These are phyloP conservation scores for Zasmidium cellare DNA, from an alignment of 2,329 filamentous ascomycete species.

Conservation along the genomic window DNA sequence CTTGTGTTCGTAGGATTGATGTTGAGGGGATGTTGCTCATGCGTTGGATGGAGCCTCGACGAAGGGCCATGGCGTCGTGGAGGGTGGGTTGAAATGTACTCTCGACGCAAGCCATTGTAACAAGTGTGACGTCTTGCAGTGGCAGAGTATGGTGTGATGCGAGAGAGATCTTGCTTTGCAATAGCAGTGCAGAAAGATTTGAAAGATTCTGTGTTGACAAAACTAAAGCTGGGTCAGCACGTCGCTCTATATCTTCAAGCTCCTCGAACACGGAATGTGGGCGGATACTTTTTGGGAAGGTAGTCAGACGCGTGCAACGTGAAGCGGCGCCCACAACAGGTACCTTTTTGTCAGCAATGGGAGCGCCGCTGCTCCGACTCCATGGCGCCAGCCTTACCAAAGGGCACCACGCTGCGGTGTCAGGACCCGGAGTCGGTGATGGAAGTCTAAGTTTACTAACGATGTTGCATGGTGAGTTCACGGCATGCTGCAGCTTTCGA, in stretches of 20 bases:
- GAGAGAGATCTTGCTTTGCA: background rate
- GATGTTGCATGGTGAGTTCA: background rate
- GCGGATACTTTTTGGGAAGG: constrained; percentile 3
- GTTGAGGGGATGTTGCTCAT: constrained; percentile 3
- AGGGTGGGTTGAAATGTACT: background rate
- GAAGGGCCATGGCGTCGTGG: constrained; percentile 3
- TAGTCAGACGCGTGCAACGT: background rate
- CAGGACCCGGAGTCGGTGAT: constrained; percentile 1
- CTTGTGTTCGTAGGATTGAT: background rate
- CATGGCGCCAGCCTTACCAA: background rate
- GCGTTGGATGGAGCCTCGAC: background rate
- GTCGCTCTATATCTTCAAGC: background rate
- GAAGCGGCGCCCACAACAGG: too few species aligned
- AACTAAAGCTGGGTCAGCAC: background rate
- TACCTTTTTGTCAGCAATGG: background rate
- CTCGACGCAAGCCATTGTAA: constrained; percentile 7
- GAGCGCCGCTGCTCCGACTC: background rate
- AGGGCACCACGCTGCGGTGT: background rate
- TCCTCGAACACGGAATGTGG: background rate
- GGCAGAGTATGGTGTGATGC: background rate
- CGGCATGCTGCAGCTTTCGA: background rate
- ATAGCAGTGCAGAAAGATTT: background rate
- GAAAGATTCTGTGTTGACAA: background rate
- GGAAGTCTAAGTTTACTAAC: background rate
- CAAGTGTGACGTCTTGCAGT: background rate